Conservation (phyloP, 345 rosid genomes). For the Trapa incisa region DNA sequence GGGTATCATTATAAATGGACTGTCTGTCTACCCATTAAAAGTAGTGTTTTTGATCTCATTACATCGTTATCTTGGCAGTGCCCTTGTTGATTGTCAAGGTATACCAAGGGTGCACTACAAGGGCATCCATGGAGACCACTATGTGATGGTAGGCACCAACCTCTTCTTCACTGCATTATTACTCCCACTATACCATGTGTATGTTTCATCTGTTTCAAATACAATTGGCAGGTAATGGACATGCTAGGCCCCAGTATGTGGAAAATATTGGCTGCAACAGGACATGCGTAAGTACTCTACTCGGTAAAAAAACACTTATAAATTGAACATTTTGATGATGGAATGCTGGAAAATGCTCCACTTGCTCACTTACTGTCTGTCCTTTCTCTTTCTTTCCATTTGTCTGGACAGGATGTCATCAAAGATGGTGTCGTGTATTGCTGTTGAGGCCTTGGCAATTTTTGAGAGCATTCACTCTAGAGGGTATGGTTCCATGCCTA, state of each 20-base stretch:
- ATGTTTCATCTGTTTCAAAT: not conserved
- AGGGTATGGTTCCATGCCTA: conserved; percentile 46
- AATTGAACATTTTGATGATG: no score
- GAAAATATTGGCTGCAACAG: conserved; percentile 92
- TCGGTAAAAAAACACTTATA: not conserved
- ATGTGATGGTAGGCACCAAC: conserved; percentile 57
- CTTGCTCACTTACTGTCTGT: no score
- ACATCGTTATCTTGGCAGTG: conserved; percentile 29
- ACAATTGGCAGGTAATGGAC: conserved; percentile 74
- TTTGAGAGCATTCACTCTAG: conserved; percentile 80
- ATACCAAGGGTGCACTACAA: conserved; percentile 81
- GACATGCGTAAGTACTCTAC: conserved; percentile 70
- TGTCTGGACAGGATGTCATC: conserved; percentile 52
- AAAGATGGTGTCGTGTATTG: conserved; percentile 97
- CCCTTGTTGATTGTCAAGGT: conserved; percentile 94
- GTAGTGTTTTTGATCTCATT: not conserved
- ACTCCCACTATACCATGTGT: not conserved
- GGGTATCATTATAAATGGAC: not conserved
- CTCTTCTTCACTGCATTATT: not conserved
- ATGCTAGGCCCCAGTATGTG: conserved; percentile 96
- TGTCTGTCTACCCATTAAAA: not conserved
- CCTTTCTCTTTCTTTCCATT: no score
- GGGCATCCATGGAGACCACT: conserved; percentile 96
- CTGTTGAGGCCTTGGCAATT: conserved; percentile 83
- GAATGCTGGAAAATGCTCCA: no score